These are phyloP conservation scores for Coniochaeta hoffmannii DNA, from an alignment of 2,329 filamentous ascomycete species.

Conservation along the genomic window DNA sequence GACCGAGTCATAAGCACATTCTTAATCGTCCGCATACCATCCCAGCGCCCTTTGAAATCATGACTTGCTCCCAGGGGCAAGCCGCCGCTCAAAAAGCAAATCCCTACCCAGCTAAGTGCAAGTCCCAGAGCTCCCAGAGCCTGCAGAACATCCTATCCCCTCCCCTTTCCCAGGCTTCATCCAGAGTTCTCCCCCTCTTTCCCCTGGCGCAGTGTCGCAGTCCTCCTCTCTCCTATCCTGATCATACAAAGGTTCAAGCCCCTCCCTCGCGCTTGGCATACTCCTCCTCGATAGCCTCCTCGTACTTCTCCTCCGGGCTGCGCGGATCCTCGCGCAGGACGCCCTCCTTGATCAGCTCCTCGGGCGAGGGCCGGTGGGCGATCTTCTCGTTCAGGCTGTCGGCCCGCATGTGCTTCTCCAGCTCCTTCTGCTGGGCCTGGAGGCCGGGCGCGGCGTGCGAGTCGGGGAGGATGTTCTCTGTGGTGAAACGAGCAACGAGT, in stretches of 20 bases:
- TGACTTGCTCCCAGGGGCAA: too few relatives aligned
- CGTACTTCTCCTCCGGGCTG: constrained; percentile 47
- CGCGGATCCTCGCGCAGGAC: constrained; percentile 66
- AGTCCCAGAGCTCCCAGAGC: too few relatives aligned
- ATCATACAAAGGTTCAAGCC: constrained; percentile 30
- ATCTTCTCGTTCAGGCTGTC: constrained; percentile 86
- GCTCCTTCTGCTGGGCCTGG: constrained; percentile 25
- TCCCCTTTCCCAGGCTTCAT: too few relatives aligned
- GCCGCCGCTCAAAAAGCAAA: too few relatives aligned
- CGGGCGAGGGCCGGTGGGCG: constrained; percentile 66
- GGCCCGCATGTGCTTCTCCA: constrained; percentile 81
- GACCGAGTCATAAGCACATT: too few relatives aligned
- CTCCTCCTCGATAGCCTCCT: constrained; percentile 56
- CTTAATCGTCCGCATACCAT: too few relatives aligned
- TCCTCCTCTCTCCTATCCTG: too few relatives aligned
- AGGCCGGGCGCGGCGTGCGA: constrained; percentile 1
- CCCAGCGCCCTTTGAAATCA: too few relatives aligned
- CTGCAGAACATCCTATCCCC: too few relatives aligned
- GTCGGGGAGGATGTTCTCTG: not conserved
- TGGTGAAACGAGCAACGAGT: not conserved
- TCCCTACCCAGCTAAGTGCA: too few relatives aligned
- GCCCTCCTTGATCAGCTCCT: constrained; percentile 69
- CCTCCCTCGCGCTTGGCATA: constrained; percentile 57
- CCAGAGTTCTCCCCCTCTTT: too few relatives aligned
- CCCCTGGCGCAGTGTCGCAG: too few relatives aligned